phyloP scores from a whole-genome alignment of 176 grass and related monocot genomes.

The Aegilops tauschii region DNA sequence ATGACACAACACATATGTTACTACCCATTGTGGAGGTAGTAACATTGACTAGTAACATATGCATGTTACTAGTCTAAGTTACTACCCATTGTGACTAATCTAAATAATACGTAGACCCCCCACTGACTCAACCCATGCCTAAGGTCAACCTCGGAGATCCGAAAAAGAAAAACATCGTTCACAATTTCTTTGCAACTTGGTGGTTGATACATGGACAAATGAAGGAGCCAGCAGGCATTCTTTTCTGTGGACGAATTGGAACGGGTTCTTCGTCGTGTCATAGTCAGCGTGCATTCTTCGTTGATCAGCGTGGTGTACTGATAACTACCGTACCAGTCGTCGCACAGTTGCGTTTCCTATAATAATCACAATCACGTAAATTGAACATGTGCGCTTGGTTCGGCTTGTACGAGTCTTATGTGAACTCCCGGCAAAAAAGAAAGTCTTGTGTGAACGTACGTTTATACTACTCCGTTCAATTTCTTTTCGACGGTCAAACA shows the following conservation, averaged over 20 bases:
- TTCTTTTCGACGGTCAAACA: neutral
- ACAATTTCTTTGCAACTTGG: neutral
- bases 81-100: no score
- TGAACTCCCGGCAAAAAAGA: no score
- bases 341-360: neutral
- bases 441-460: neutral
- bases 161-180: neutral
- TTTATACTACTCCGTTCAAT: neutral
- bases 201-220: neutral
- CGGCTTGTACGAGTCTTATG: neutral
- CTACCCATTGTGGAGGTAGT: no score
- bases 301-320: neutral
- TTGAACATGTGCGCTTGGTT: constrained; percentile 21
- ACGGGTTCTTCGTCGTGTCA: neutral
- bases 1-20: no score
- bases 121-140: no score
- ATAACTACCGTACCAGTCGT: neutral
- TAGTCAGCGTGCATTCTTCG: neutral
- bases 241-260: neutral
- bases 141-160: neutral
- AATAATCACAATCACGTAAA: neutral
- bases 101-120: no score
- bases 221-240: neutral
- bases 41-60: no score
- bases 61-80: no score